A percentile compares a stretch with the other conserved stretches of the same genome.
Conservation (phyloP, 192 early-diverging fungal species). For the Coemansia sp. region DNA sequence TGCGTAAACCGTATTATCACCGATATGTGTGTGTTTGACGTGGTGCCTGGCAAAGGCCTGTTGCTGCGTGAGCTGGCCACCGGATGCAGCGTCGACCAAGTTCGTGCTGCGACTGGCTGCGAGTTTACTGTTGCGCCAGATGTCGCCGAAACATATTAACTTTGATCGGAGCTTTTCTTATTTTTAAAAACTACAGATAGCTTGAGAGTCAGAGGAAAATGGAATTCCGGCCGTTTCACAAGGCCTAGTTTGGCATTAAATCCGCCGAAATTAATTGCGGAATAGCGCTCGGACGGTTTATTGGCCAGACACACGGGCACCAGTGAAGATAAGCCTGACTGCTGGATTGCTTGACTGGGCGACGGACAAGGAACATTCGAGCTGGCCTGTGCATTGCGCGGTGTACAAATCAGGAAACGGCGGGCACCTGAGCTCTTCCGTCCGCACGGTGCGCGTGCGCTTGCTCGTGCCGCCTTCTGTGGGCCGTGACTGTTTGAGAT, state of each 20-base stretch:
- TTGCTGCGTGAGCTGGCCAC: slow-evolving; percentile 61
- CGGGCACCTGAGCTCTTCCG: neutral
- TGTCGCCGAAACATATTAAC: slow-evolving; percentile 25
- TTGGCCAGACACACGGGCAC: neutral
- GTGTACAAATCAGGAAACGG: neutral
- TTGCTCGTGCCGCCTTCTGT: neutral
- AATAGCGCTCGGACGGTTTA: neutral
- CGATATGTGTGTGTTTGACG: slow-evolving; percentile 69
- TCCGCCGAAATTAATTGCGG: neutral
- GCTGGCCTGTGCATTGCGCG: slow-evolving; percentile 1
- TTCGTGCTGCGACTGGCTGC: slow-evolving; percentile 57
- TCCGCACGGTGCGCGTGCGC: neutral
- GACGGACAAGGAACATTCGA: neutral
- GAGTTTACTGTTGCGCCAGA: slow-evolving; percentile 54
- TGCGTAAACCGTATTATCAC: slow-evolving; percentile 69
- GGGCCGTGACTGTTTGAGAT: neutral
- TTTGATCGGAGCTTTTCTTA: neutral
- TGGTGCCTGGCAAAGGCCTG: slow-evolving; percentile 46
- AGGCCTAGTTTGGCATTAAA: neutral
- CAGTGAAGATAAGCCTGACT: neutral
- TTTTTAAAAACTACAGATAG: neutral
- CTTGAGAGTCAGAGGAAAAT: neutral
- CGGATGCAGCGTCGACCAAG: slow-evolving; percentile 61
- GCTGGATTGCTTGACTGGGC: neutral
- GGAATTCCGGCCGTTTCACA: neutral